Base-by-base conservation (phyloP, 2,329 filamentous ascomycete species). In the Botrytis sinoallii region DNA sequence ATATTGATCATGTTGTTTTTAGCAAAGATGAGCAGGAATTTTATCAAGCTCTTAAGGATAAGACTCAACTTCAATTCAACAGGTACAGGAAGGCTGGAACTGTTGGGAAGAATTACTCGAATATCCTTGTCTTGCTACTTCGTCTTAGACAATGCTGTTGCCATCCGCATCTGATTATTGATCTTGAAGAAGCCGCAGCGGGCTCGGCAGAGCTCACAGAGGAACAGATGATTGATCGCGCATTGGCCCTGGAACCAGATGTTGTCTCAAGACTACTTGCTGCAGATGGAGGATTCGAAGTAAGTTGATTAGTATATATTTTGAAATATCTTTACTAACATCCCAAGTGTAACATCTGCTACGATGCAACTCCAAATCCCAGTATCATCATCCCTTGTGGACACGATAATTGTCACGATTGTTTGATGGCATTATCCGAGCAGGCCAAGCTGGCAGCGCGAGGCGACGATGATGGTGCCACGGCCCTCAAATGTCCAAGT, bases 301-400 rank as follows among this genome's bases (percentile, higher is more conserved):
- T 77, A 76, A 71, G 73, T 65, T 52, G 10, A 67, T 57, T 64
- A 20, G 32, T 48, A n/a, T 38, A 2, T 10, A 18, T 46, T 5
- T 35, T 16, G 8, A 60, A 44, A n/a, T 25, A 38, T 55, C 42
- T 60, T 66, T 32, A 42, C 74, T 77, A 70, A 76, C 70, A 60
- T 52, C 66, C 16, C n/a, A 14, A 95, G 80, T 97, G 94, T 79
- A 93, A 93, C 0, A 90, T 96, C 32, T 97, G 94, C 81, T 91
- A 92, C 74, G 94, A 97, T 78, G 90, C 86, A 3, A 89, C 91
- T 10, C 85, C 88, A 22, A 94, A 95, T 75, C 92, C 93, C 0
- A 88, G 88, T 4, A 93, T 97, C 76, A 91, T 95, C 81, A 86
- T 93, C 70, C 93, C 93, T 1, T 97, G 94, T 79, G 94, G 94